Percentiles rank a stretch among this genome's conserved stretches.
Conservation (phyloP, 2,329 filamentous ascomycete species). For the Albifimbria verrucaria region DNA sequence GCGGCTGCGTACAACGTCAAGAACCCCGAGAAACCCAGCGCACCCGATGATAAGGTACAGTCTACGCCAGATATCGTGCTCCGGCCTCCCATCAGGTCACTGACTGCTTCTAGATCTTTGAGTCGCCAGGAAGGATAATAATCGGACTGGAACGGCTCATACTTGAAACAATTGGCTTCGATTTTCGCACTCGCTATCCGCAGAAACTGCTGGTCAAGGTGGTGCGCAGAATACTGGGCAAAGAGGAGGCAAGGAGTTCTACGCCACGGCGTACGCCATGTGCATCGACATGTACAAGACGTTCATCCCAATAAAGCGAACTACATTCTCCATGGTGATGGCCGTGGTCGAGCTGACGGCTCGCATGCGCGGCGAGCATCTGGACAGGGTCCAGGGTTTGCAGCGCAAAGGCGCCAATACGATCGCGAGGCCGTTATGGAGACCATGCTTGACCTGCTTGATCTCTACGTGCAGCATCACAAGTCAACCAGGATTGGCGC, state of each 20-base stretch:
- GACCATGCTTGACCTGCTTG: conserved; percentile 84
- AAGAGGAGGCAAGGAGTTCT: conserved; percentile 50
- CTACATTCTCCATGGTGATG: conserved; percentile 79
- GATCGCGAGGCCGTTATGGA: conserved; percentile 57
- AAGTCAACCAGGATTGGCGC: conserved; percentile 71
- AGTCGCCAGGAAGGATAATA: conserved; percentile 72
- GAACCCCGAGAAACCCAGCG: conserved; percentile 61
- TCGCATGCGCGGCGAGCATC: conserved; percentile 57
- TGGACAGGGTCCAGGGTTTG: conserved; percentile 49
- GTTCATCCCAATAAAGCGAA: conserved; percentile 87
- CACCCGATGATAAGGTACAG: conserved; percentile 77
- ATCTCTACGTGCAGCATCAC: conserved; percentile 85
- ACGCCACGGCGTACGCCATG: conserved; percentile 72
- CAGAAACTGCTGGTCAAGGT: conserved; percentile 84
- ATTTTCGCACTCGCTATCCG: conserved; percentile 86
- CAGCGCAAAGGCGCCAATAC: conserved; percentile 44
- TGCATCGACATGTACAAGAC: conserved; percentile 90
- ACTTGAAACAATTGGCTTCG: conserved; percentile 88
- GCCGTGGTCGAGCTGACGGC: conserved; percentile 78
- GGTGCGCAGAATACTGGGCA: conserved; percentile 52
- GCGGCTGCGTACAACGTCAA: conserved; percentile 88
- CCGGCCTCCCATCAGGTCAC: background rate
- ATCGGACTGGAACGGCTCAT: conserved; percentile 90
- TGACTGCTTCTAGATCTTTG: conserved; percentile 61
- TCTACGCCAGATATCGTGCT: background rate